These are phyloP conservation scores for Phylloporus sp. DNA, from an alignment of 768 basidiomycete species.

Conservation along the genomic window DNA sequence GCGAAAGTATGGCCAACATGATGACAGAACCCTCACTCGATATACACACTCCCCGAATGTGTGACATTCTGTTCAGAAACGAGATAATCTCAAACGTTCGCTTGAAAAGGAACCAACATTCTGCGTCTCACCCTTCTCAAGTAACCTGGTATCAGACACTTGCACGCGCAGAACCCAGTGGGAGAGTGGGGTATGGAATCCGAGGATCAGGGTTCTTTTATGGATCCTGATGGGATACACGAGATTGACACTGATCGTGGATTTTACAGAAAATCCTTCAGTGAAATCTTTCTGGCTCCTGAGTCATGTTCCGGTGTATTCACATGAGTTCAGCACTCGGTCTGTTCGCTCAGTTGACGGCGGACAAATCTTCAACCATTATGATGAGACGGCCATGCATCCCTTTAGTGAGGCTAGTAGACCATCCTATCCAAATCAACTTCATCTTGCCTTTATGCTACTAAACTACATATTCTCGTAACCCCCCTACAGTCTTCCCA, in stretches of 20 bases:
- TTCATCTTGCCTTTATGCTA: background rate
- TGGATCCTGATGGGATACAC: slow-evolving; percentile 1
- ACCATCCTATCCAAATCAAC: slow-evolving; percentile 1
- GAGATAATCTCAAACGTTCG: background rate
- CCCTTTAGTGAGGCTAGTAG: background rate
- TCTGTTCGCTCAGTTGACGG: background rate
- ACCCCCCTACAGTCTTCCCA: background rate
- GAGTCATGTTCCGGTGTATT: slow-evolving; percentile 1
- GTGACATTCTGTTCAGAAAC: slow-evolving; percentile 3
- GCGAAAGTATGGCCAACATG: slow-evolving; percentile 13
- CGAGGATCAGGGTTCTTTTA: slow-evolving; percentile 15
- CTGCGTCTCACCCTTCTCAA: slow-evolving; percentile 9
- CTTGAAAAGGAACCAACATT: slow-evolving; percentile 1
- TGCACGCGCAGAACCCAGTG: slow-evolving; percentile 5
- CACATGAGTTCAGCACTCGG: slow-evolving; percentile 1
- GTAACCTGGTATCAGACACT: slow-evolving; percentile 3
- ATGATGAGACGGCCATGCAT: background rate
- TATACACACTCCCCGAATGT: background rate
- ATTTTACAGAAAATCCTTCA: slow-evolving; percentile 1
- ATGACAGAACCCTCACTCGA: background rate
- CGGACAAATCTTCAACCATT: background rate
- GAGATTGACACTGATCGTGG: background rate
- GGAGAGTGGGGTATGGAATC: slow-evolving; percentile 7
- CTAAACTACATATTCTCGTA: background rate
- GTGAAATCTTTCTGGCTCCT: slow-evolving; percentile 3